Conservation (phyloP, 164 flowering plant species). For the Protea cynaroides region DNA sequence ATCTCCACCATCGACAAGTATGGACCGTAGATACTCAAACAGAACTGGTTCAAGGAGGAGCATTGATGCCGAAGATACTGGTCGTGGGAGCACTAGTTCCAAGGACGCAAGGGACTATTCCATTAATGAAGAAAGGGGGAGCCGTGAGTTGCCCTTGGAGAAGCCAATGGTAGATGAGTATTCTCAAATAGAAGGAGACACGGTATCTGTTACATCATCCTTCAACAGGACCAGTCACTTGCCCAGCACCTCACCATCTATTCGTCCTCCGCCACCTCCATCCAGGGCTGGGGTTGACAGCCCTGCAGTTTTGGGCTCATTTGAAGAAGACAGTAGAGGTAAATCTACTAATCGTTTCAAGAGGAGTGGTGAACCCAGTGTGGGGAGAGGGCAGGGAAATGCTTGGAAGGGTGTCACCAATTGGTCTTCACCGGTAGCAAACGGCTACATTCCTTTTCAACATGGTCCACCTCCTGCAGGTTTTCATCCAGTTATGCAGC, state of each 20-base stretch:
- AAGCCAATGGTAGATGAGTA: constrained; percentile 37
- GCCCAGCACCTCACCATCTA: constrained; percentile 36
- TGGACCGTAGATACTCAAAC: constrained; percentile 43
- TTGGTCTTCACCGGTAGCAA: constrained; percentile 70
- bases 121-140: constrained; percentile 41
- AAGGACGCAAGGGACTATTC: constrained; percentile 43
- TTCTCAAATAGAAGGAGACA: constrained; percentile 44
- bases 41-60: constrained; percentile 39
- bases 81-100: constrained; percentile 43
- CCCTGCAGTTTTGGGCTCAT: constrained; percentile 38
- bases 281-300: constrained; percentile 45
- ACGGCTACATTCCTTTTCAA: constrained; percentile 72
- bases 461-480: constrained; percentile 70
- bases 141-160: constrained; percentile 40
- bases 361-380: constrained; percentile 48
- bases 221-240: constrained; percentile 28
- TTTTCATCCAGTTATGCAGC: constrained; percentile 65
- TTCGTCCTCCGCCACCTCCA: constrained; percentile 40
- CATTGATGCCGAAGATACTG: constrained; percentile 64
- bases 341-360: constrained; percentile 41
- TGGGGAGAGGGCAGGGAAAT: constrained; percentile 56
- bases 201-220: constrained; percentile 38
- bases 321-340: constrained; percentile 53
- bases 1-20: constrained; percentile 59
- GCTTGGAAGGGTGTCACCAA: constrained; percentile 73